phyloP scores from a whole-genome alignment of 1,284 basidiomycete species.

The Coriolopsis trogii region DNA sequence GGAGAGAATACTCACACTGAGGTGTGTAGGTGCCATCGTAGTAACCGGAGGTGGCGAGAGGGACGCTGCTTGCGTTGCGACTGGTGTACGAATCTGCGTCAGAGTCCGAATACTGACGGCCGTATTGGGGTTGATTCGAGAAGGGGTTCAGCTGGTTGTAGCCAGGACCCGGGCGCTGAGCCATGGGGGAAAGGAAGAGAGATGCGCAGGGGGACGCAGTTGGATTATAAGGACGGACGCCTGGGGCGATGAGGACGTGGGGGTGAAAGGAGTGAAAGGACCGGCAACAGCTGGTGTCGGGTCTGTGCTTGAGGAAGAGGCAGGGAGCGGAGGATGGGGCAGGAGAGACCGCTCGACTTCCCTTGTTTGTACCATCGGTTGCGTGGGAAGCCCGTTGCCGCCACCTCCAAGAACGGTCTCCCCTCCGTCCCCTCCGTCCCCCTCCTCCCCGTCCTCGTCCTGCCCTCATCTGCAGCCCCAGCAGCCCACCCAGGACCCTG shows the following conservation, averaged over 20 bases:
- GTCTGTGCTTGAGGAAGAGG: conserved; percentile 18
- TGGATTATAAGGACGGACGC: conserved; percentile 5
- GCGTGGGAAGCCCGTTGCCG: conserved; percentile 25
- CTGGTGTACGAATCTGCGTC: conserved; percentile 56
- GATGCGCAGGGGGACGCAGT: conserved; percentile 5
- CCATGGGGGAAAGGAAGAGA: conserved; percentile 33
- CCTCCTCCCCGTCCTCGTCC: background rate
- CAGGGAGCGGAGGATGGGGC: conserved; percentile 5
- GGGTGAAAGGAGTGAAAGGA: conserved; percentile 24
- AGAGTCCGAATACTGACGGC: conserved; percentile 45
- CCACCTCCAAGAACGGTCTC: conserved; percentile 1
- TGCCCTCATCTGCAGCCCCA: too few relatives aligned
- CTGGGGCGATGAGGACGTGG: conserved; percentile 8
- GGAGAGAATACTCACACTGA: conserved; percentile 32
- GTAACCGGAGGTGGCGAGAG: conserved; percentile 53
- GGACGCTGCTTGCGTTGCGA: conserved; percentile 58
- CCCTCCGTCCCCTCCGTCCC: conserved; percentile 1
- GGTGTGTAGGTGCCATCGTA: conserved; percentile 45
- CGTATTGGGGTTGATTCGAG: conserved; percentile 30
- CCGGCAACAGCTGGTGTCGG: conserved; percentile 27
- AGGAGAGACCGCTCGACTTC: conserved; percentile 3
- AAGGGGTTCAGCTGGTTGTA: conserved; percentile 43
- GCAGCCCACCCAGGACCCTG: too few relatives aligned
- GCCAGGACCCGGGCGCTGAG: conserved; percentile 41
- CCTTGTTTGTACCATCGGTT: conserved; percentile 25